These are phyloP conservation scores for Guyanaporus albipodus DNA, from an alignment of 768 basidiomycete genomes.

Conservation along the genomic window DNA sequence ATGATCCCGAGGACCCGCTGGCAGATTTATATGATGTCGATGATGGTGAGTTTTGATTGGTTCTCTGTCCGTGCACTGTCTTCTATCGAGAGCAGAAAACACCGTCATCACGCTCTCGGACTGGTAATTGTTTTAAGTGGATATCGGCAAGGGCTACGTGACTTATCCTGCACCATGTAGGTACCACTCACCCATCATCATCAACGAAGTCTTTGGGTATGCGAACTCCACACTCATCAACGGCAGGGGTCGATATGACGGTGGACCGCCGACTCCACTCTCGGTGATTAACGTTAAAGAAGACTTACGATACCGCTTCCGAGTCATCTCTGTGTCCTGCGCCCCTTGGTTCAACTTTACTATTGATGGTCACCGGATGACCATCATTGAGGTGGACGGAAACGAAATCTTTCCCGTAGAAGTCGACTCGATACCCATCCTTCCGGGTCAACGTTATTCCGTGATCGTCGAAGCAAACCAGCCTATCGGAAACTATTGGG, in stretches of 20 bases:
- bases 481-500: not conserved
- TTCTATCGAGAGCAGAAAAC: constrained; percentile 15
- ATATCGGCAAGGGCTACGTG: not conserved
- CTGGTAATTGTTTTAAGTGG: not conserved
- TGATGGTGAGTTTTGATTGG: constrained; percentile 25
- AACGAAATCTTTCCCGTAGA: not conserved
- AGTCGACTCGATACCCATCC: not conserved
- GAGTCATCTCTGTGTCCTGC: not conserved
- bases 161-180: too few relatives aligned
- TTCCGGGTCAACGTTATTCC: constrained; percentile 2
- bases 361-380: constrained; percentile 6
- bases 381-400: constrained; percentile 4
- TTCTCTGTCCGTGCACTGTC: not conserved
- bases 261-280: not conserved
- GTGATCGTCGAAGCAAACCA: not conserved
- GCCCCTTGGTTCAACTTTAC: constrained; percentile 1
- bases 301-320: constrained; percentile 1
- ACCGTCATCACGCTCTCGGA: constrained; percentile 32
- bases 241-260: constrained; percentile 1
- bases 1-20: constrained; percentile 32
- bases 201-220: not conserved
- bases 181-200: not conserved
- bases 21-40: constrained; percentile 39
- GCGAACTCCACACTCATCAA: constrained; percentile 1
- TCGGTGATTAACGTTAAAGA: not conserved